Conservation (phyloP, 495 filamentous ascomycete genomes). For the Podospora pseudoanserina region DNA sequence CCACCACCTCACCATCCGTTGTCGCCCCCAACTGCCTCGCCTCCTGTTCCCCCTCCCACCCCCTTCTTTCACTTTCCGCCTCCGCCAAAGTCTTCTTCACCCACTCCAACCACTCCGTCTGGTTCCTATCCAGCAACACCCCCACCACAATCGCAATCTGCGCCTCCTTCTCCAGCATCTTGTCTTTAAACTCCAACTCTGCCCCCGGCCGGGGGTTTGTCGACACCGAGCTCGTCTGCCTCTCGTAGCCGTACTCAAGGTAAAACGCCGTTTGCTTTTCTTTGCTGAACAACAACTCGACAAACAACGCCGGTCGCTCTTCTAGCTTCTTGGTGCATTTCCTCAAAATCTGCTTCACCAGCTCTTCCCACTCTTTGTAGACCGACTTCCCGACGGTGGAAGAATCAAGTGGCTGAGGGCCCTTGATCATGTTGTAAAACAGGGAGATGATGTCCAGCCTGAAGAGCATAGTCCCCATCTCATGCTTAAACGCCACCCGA, state of each 20-base stretch:
- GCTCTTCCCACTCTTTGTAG: conserved; percentile 88
- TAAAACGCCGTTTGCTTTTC: conserved; percentile 77
- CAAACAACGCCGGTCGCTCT: conserved; percentile 74
- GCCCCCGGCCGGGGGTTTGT: conserved; percentile 56
- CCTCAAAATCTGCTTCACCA: conserved; percentile 75
- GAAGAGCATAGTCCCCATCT: conserved; percentile 82
- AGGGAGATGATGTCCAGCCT: conserved; percentile 85
- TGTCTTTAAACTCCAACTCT: conserved; percentile 76
- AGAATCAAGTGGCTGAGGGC: conserved; percentile 71
- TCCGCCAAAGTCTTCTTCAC: conserved; percentile 63
- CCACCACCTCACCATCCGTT: conserved; percentile 29
- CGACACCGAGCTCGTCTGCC: conserved; percentile 52
- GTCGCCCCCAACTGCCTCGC: conserved; percentile 37
- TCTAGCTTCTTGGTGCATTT: conserved; percentile 74
- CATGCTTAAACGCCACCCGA: conserved; percentile 89
- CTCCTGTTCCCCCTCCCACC: conserved; percentile 70
- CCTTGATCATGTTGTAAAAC: conserved; percentile 90
- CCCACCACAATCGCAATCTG: conserved; percentile 77
- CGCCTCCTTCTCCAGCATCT: conserved; percentile 53
- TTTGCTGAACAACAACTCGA: conserved; percentile 93
- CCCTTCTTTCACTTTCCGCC: conserved; percentile 68
- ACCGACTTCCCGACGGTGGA: conserved; percentile 40
- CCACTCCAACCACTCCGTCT: conserved; percentile 75
- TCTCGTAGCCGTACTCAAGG: conserved; percentile 86
- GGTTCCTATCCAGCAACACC: conserved; percentile 70